phyloP scores from a whole-genome alignment of 352 stramenopile genomes.

The Pythium aristosporum region DNA sequence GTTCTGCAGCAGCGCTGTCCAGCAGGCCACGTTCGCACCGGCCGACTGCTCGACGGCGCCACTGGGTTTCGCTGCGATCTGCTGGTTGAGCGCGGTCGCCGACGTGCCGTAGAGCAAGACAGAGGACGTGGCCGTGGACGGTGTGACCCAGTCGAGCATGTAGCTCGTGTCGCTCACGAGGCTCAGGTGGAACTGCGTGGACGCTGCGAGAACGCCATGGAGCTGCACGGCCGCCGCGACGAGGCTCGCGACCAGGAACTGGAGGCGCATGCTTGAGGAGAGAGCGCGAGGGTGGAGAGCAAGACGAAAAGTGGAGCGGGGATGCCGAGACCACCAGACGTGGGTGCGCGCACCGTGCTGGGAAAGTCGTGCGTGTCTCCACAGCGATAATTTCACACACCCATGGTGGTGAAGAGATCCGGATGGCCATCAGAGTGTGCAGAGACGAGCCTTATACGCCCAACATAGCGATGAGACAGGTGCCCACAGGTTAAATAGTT shows the following conservation, averaged over 20 bases:
- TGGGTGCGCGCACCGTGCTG: no score
- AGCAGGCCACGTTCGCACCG: constrained; percentile 45
- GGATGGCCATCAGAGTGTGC: constrained; percentile 3
- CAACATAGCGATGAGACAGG: neutral
- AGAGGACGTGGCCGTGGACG: constrained; percentile 33
- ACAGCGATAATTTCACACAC: neutral
- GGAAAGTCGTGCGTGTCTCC: neutral
- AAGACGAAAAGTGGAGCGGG: neutral
- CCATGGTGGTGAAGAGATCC: neutral
- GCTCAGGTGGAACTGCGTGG: constrained; percentile 70
- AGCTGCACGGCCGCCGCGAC: neutral
- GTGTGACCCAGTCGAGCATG: constrained; percentile 74
- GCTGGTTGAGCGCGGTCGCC: constrained; percentile 34
- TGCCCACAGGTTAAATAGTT: neutral
- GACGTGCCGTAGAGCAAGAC: constrained; percentile 44
- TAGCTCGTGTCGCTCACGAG: constrained; percentile 51
- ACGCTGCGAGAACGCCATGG: constrained; percentile 11
- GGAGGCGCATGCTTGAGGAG: neutral
- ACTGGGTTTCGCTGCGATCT: constrained; percentile 32
- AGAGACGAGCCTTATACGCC: neutral
- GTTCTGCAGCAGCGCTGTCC: constrained; percentile 51
- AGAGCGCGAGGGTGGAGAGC: neutral
- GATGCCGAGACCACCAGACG: no score
- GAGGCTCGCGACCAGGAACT: neutral
- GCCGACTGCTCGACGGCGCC: constrained; percentile 50